phyloP scores from a whole-genome alignment of 2,329 filamentous ascomycete genomes.

The Pseudogymnoascus sp. region DNA sequence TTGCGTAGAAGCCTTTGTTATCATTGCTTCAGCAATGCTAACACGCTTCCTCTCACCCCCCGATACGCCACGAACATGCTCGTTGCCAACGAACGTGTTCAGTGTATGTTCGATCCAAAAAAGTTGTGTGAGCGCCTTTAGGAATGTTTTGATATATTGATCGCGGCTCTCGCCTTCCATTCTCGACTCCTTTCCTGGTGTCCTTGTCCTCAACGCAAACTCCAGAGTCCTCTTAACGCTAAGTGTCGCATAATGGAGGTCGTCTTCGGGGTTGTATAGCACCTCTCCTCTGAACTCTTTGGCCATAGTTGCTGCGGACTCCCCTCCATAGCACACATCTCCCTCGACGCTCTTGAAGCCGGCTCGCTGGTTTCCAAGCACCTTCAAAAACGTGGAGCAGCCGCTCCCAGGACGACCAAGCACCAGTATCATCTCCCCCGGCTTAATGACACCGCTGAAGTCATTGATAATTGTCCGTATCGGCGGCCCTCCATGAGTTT shows the following conservation, averaged over 20 bases:
- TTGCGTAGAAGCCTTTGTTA: constrained; percentile 64
- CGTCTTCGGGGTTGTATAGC: constrained; percentile 69
- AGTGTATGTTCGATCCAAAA: constrained; percentile 68
- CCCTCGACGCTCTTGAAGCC: constrained; percentile 30
- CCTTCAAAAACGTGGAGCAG: constrained; percentile 48
- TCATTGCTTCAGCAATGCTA: constrained; percentile 69
- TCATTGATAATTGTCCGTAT: constrained; percentile 14
- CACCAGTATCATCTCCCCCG: constrained; percentile 68
- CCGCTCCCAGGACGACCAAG: constrained; percentile 34
- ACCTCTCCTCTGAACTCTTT: constrained; percentile 64
- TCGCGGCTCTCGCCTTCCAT: constrained; percentile 54
- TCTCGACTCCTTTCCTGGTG: constrained; percentile 55
- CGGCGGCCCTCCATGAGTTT: neutral
- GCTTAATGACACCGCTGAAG: constrained; percentile 54
- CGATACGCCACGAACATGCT: constrained; percentile 67
- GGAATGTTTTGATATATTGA: constrained; percentile 53
- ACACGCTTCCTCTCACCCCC: constrained; percentile 78
- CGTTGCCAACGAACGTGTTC: constrained; percentile 68
- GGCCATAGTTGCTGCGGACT: constrained; percentile 53
- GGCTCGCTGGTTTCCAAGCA: constrained; percentile 38
- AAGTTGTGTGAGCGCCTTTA: constrained; percentile 59
- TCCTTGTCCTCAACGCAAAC: constrained; percentile 64
- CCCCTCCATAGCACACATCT: constrained; percentile 47
- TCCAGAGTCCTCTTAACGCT: constrained; percentile 67
- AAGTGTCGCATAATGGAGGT: constrained; percentile 71